Percentiles rank a stretch among this genome's conserved stretches.
These are phyloP conservation scores for Gracilariopsis chorda DNA, from an alignment of 23 red algal genomes.

Conservation along the genomic window DNA sequence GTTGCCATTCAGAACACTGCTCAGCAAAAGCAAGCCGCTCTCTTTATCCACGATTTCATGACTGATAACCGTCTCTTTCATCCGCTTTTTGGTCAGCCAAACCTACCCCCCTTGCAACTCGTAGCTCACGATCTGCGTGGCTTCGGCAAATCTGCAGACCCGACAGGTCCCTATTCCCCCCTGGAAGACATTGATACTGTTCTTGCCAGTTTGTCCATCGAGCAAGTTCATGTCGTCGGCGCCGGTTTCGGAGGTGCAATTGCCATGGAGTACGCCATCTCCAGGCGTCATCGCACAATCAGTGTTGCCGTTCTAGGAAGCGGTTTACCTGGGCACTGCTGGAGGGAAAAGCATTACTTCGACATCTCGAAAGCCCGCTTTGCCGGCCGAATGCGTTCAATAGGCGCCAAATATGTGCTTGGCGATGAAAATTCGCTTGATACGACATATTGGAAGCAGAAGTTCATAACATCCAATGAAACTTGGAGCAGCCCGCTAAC, in stretches of 20 bases:
- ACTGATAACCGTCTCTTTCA: conserved; percentile 49
- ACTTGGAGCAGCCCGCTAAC: conserved; percentile 2
- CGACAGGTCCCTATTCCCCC: conserved; percentile 12
- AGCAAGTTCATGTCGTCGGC: conserved; percentile 23
- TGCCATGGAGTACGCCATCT: conserved; percentile 36
- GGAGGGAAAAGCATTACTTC: background rate
- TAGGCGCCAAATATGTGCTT: background rate
- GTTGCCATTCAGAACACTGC: background rate
- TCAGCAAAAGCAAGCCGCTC: background rate
- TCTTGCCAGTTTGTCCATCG: background rate
- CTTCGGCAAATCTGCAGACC: conserved; percentile 11
- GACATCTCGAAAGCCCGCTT: conserved; percentile 53
- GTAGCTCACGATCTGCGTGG: conserved; percentile 43
- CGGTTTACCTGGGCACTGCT: conserved; percentile 43
- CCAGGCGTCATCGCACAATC: background rate
- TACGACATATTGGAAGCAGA: conserved; percentile 31
- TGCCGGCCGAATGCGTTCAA: background rate
- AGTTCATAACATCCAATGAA: conserved; percentile 27
- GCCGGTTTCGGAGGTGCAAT: conserved; percentile 22
- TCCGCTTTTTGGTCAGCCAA: background rate
- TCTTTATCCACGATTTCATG: conserved; percentile 68
- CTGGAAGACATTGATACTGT: conserved; percentile 39
- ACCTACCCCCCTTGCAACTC: background rate
- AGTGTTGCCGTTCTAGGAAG: conserved; percentile 33
- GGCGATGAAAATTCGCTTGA: background rate